Evolutionary conservation across 2,329 filamentous ascomycete species (phyloP), one percentile per base, ranked within the genome.

Genomic region (Arthroderma sp.): DNA sequence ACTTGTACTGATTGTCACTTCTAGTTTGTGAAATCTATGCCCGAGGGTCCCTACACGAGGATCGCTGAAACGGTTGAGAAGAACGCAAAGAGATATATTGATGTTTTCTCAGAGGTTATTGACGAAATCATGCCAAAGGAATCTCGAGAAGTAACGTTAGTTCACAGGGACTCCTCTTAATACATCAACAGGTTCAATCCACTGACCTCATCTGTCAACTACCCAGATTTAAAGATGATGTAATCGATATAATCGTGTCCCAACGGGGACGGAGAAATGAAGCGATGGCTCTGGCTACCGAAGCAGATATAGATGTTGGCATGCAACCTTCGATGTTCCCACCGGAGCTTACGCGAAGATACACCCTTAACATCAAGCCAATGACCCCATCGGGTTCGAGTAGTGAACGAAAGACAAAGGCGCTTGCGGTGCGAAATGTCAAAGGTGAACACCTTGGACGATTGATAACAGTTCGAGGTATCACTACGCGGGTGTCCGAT

Each of bases 301-400:
- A 85, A 54, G 72, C 75, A 44, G 73, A 74, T 53, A 68, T 75
- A 56, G 78, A 88, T 61, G 72, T 79, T 5, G 74, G 75, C 3
- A 64, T 78, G 28, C 72, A 80, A 15, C 77, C 84, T 43, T 80
- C 86, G 45, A 81, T 87, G 53, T 98, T 96, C 59, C 93, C 91
- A 10, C 78, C 89, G 5, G 86, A 94, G 58, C 77, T 98, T 43
- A 95, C 86, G 4, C 82, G 91, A 49, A 79, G 91, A 61, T 98
- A 98, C 66, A 94, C 87, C 0, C 77, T 98, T 47, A 89, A 93
- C 60, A 95, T 98, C 72, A 95, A 94, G 70, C 89, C 91, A 15
- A 74, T 84, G 49, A 83, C 83, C n/a, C 75, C 80, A 3, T 79
- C 80, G 6, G 73, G 74, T 5, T 80, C 83, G 29, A 80, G 75